Percentiles rank a stretch among this genome's conserved stretches.
phyloP scores from a whole-genome alignment of 1,284 basidiomycete genomes.

The Schizophyllum commune region DNA sequence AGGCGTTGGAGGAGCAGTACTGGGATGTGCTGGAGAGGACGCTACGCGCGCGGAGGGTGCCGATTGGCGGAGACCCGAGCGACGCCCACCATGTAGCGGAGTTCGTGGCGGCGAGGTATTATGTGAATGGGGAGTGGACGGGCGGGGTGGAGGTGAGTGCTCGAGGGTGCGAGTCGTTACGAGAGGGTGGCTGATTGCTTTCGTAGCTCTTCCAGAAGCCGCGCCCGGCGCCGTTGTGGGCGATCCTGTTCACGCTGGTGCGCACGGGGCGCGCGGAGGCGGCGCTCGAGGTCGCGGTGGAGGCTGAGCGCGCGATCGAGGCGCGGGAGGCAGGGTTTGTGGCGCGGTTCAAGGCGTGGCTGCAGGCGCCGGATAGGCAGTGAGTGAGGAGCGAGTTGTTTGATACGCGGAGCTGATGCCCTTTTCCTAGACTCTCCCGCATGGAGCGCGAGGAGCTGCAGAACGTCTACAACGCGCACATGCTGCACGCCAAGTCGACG shows the following conservation, averaged over 20 bases:
- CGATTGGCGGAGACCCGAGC: conserved; percentile 88
- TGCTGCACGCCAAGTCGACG: conserved; percentile 76
- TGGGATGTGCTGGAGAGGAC: conserved; percentile 82
- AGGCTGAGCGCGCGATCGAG: conserved; percentile 70
- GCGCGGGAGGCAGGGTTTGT: conserved; percentile 82
- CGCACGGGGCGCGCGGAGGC: conserved; percentile 80
- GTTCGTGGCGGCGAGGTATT: conserved; percentile 75
- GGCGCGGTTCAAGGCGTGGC: conserved; percentile 79
- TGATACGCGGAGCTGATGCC: conserved; percentile 2
- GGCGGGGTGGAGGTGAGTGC: conserved; percentile 71
- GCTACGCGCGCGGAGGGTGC: conserved; percentile 81
- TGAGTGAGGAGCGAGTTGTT: conserved; percentile 21
- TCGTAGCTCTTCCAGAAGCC: conserved; percentile 36
- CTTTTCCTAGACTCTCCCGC: conserved; percentile 56
- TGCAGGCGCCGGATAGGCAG: conserved; percentile 77
- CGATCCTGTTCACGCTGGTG: conserved; percentile 85
- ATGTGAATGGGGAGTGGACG: conserved; percentile 78
- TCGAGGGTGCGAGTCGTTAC: not conserved
- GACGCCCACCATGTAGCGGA: conserved; percentile 86
- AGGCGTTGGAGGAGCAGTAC: conserved; percentile 79
- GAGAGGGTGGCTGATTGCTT: not conserved
- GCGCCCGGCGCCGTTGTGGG: conserved; percentile 87
- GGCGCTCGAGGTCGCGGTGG: conserved; percentile 71
- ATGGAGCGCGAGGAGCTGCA: conserved; percentile 79
- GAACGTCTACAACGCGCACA: conserved; percentile 87